phyloP scores from a whole-genome alignment of 2,329 filamentous ascomycete genomes.

The Colletotrichum kahawae region DNA sequence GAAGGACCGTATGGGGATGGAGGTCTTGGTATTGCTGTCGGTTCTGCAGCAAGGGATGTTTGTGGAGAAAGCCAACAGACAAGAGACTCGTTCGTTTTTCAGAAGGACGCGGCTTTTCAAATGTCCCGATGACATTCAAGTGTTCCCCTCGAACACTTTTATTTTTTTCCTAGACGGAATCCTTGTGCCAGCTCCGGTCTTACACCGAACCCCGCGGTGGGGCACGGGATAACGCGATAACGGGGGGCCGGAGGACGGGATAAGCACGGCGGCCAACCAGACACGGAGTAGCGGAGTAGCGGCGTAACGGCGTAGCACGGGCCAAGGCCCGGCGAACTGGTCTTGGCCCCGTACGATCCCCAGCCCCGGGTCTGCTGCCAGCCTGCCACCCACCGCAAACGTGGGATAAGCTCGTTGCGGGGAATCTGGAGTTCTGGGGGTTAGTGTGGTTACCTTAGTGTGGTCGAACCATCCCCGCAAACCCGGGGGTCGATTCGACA shows the following conservation, averaged over 20 bases:
- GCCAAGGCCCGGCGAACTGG: background rate
- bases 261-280: background rate
- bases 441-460: background rate
- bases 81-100: background rate
- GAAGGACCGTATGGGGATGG: background rate
- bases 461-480: background rate
- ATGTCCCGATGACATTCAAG: background rate
- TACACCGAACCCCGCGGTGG: slow-evolving; percentile 3
- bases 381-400: background rate
- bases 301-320: slow-evolving; percentile 10
- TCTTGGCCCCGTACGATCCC: background rate
- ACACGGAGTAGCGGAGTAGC: slow-evolving; percentile 4
- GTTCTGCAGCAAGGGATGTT: background rate
- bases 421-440: background rate
- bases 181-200: background rate
- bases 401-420: background rate
- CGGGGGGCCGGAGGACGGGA: background rate
- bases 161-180: background rate
- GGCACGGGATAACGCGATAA: slow-evolving; percentile 3
- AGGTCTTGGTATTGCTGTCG: background rate
- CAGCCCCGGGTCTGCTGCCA: background rate
- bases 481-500: background rate
- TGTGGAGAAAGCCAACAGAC: background rate
- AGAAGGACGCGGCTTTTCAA: background rate
- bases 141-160: background rate